Evolutionary conservation across 345 rosid genomes (phyloP).

Genomic region (Eucalyptus dawsonii): DNA sequence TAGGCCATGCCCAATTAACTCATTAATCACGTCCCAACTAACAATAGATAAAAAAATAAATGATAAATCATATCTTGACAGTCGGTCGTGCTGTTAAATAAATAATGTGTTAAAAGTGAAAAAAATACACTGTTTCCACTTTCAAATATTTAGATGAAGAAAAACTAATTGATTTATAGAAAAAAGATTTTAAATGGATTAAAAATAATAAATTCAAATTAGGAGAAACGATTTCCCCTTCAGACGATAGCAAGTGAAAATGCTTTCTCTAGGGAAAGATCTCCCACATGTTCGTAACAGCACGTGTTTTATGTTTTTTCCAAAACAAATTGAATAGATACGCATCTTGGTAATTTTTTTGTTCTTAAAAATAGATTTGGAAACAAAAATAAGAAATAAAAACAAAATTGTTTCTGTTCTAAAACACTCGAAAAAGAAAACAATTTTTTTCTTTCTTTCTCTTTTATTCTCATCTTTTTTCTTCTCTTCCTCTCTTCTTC

Average conservation of each 20-base stretch:
- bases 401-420: too few relatives aligned
- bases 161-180: rapidly evolving
- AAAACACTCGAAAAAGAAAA: too few relatives aligned
- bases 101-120: neutral
- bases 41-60: neutral
- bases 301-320: too few relatives aligned
- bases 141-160: too few relatives aligned
- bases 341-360: too few relatives aligned
- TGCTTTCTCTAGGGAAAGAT: too few relatives aligned
- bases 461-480: rapidly evolving
- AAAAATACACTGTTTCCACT: neutral
- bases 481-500: too few relatives aligned
- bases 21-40: neutral
- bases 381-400: rapidly evolving
- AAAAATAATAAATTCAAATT: rapidly evolving
- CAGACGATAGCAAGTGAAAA: rapidly evolving
- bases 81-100: neutral
- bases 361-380: rapidly evolving
- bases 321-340: rapidly evolving
- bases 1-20: neutral
- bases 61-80: neutral
- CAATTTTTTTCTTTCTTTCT: too few relatives aligned
- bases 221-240: neutral
- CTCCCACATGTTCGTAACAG: too few relatives aligned
- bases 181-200: too few relatives aligned